Percentiles rank a stretch among this genome's conserved stretches.
These are phyloP conservation scores for Cichorium intybus DNA, from an alignment of 140 eudicot species.

Conservation along the genomic window DNA sequence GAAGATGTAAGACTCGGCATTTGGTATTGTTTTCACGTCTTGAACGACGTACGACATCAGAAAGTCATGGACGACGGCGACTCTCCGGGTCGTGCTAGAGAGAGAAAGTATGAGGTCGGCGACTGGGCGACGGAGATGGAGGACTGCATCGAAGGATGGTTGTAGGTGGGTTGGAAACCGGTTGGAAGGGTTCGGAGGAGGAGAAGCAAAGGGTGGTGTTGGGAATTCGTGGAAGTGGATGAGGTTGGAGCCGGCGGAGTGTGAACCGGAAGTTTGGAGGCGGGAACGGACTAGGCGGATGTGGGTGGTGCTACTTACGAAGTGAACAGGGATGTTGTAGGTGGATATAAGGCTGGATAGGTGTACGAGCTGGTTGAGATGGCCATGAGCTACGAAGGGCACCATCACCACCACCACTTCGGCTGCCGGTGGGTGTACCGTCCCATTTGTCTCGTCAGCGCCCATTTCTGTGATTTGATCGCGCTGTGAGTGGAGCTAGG, in stretches of 20 bases:
- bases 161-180: conserved; percentile 1
- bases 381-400: conserved; percentile 23
- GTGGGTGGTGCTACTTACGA: conserved; percentile 36
- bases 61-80: neutral
- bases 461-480: too few species aligned
- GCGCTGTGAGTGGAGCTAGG: too few species aligned
- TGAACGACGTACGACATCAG: conserved; percentile 50
- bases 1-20: conserved; percentile 45
- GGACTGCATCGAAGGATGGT: neutral
- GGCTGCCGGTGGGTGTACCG: neutral
- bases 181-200: neutral
- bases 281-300: conserved; percentile 41
- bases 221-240: conserved; percentile 8
- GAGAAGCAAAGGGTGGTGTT: neutral
- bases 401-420: conserved; percentile 21
- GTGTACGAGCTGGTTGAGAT: conserved; percentile 36
- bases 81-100: neutral
- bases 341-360: conserved; percentile 43
- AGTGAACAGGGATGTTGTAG: conserved; percentile 44
- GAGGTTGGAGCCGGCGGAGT: neutral
- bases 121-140: conserved; percentile 1
- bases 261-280: conserved; percentile 13
- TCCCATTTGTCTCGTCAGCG: too few species aligned
- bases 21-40: conserved; percentile 32
- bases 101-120: conserved; percentile 4